Evolutionary conservation across 1,284 basidiomycete species (phyloP).

Genomic region (Melampsora larici-populina): DNA sequence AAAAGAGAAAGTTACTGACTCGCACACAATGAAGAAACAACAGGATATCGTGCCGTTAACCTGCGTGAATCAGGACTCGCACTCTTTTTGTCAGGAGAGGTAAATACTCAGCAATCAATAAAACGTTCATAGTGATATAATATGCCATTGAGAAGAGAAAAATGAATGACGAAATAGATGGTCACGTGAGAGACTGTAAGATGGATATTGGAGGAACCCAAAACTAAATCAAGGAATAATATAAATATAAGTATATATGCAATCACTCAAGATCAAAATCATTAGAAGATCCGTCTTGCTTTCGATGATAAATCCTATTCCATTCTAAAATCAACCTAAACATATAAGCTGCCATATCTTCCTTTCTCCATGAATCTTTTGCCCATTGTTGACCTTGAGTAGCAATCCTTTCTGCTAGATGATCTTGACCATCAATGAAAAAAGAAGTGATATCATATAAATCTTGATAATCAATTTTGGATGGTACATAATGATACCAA

Average conservation of each 20-base stretch:
- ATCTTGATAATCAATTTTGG: constrained; percentile 31
- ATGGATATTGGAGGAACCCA: not conserved
- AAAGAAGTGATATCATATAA: constrained; percentile 31
- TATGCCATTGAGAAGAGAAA: too few species aligned
- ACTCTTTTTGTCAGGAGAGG: too few species aligned
- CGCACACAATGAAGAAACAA: too few species aligned
- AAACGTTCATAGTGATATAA: too few species aligned
- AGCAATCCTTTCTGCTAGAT: constrained; percentile 62
- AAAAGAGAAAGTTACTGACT: too few species aligned
- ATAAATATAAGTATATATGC: not conserved
- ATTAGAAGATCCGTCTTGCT: not conserved
- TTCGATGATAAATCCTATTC: constrained; percentile 34
- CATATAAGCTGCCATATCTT: constrained; percentile 58
- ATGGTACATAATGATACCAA: constrained; percentile 40
- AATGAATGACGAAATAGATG: too few species aligned
- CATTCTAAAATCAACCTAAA: constrained; percentile 39
- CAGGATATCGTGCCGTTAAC: too few species aligned
- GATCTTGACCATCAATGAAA: constrained; percentile 57
- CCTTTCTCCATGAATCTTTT: constrained; percentile 62
- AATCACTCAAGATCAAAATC: not conserved
- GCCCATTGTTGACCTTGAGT: constrained; percentile 63
- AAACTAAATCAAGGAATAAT: not conserved
- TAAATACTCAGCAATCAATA: too few species aligned
- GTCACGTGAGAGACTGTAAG: too few species aligned
- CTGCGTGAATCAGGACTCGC: too few species aligned